phyloP scores from a whole-genome alignment of 2,329 filamentous ascomycete species.

The Pseudogymnoascus sp. region DNA sequence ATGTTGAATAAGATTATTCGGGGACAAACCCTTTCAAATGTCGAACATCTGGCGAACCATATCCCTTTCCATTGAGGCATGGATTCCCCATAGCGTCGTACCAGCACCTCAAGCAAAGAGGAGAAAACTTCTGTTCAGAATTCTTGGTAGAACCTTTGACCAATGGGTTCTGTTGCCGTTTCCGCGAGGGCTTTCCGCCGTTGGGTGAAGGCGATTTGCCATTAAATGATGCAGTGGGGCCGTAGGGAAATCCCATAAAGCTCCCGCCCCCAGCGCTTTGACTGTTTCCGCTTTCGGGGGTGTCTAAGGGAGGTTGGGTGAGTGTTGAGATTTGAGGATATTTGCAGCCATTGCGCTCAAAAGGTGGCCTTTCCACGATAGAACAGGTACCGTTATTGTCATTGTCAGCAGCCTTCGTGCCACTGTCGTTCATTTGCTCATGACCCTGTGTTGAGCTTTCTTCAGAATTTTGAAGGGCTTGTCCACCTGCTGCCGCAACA shows the following conservation, averaged over 20 bases:
- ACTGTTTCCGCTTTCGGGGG: not conserved
- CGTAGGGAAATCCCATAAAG: not conserved
- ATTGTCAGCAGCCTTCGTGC: too few relatives aligned
- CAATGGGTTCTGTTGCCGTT: not conserved
- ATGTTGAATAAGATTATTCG: not conserved
- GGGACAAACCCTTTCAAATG: not conserved
- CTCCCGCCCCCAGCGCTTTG: not conserved
- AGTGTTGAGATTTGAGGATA: not conserved
- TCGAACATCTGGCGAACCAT: not conserved
- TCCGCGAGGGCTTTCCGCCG: not conserved
- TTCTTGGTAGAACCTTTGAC: not conserved
- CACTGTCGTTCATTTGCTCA: too few relatives aligned
- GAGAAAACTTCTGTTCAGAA: not conserved
- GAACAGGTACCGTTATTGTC: not conserved
- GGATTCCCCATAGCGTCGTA: not conserved
- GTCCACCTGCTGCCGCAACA: too few relatives aligned
- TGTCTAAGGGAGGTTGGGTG: not conserved
- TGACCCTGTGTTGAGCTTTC: too few relatives aligned
- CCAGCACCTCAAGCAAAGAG: not conserved
- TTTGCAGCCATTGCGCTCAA: not conserved
- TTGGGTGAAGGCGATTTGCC: not conserved
- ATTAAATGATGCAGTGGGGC: not conserved
- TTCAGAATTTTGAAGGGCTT: too few relatives aligned
- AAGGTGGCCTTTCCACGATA: not conserved
- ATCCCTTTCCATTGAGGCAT: not conserved